These are phyloP conservation scores for Myxozyma geophila DNA, from an alignment of 805 yeast species.

Conservation along the genomic window DNA sequence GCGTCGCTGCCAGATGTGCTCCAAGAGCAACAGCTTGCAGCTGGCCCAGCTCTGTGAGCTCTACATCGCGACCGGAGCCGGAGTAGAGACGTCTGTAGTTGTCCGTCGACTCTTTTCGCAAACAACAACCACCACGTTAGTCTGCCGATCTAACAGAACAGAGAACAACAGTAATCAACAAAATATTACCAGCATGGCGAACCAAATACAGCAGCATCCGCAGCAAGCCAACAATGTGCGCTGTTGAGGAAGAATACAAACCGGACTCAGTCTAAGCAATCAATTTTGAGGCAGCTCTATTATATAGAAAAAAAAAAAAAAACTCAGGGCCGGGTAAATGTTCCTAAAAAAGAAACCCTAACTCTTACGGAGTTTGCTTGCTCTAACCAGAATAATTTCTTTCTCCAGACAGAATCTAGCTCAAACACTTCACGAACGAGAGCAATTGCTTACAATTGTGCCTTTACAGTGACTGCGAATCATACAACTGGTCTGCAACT, in stretches of 20 bases:
- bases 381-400: no score
- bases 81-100: conserved; percentile 25
- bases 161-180: neutral
- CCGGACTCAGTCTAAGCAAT: no score
- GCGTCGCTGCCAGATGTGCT: neutral
- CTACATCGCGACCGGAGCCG: conserved; percentile 31
- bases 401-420: no score
- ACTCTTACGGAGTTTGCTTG: no score
- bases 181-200: conserved; percentile 32
- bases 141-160: neutral
- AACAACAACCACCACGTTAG: no score
- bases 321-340: no score
- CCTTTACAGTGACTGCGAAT: neutral
- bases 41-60: conserved; percentile 29
- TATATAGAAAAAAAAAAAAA: no score
- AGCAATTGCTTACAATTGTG: neutral
- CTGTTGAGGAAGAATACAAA: neutral
- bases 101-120: conserved; percentile 27
- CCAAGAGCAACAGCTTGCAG: conserved; percentile 27
- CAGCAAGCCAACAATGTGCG: neutral
- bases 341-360: no score
- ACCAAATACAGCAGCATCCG: conserved; percentile 25
- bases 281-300: no score
- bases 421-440: no score
- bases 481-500: neutral